These are phyloP conservation scores for Eucalyptus sp. DNA, from an alignment of 345 rosid species.

Conservation along the genomic window DNA sequence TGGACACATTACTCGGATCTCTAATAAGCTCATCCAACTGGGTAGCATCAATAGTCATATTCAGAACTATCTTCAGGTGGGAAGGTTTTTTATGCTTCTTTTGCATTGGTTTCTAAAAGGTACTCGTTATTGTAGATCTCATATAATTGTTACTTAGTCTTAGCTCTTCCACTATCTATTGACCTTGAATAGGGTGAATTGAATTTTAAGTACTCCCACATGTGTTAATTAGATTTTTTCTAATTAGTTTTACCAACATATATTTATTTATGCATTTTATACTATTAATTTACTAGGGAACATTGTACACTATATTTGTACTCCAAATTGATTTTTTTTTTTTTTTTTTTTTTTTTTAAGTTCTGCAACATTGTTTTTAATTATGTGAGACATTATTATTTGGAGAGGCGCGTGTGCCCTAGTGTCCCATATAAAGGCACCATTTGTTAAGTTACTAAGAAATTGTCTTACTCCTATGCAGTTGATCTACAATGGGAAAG, in stretches of 20 bases:
- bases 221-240: neutral
- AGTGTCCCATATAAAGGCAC: neutral
- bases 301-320: neutral
- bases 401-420: neutral
- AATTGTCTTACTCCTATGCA: neutral
- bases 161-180: neutral
- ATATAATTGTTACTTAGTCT: neutral
- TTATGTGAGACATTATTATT: neutral
- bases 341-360: neutral
- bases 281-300: neutral
- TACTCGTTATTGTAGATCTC: neutral
- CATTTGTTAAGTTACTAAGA: neutral
- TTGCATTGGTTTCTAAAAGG: neutral
- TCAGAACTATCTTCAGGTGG: conserved; percentile 66
- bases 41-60: conserved; percentile 46
- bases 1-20: conserved; percentile 81
- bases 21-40: conserved; percentile 74
- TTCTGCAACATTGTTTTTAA: neutral
- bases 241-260: neutral
- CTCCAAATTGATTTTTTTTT: neutral
- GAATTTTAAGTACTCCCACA: neutral
- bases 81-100: neutral
- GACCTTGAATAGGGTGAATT: neutral
- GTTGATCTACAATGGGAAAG: neutral
- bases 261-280: neutral